Conservation (phyloP, 2,329 filamentous ascomycete genomes). For the Canariomyces notabilis region DNA sequence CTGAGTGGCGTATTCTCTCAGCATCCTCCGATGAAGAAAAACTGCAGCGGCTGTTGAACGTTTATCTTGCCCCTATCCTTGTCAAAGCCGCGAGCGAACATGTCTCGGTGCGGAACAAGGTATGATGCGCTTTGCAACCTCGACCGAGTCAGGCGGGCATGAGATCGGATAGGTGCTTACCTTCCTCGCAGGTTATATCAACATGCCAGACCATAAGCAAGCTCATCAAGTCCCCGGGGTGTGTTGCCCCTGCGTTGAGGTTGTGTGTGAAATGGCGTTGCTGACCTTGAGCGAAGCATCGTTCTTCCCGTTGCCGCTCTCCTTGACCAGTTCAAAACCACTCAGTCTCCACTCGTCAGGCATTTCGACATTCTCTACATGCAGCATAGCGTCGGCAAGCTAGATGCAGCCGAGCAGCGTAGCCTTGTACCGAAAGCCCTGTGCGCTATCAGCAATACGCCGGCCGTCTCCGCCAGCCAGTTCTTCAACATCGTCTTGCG, state of each 20-base stretch:
- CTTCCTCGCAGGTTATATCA: constrained; percentile 40
- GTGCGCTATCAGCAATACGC: constrained; percentile 57
- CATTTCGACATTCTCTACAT: constrained; percentile 88
- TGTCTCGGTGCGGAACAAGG: constrained; percentile 73
- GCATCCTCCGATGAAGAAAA: constrained; percentile 80
- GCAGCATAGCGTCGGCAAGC: constrained; percentile 64
- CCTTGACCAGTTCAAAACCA: constrained; percentile 83
- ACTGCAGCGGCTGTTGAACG: constrained; percentile 70
- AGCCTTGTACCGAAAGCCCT: constrained; percentile 68
- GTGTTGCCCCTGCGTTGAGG: constrained; percentile 21
- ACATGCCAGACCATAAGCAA: constrained; percentile 47
- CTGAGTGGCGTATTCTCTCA: constrained; percentile 74
- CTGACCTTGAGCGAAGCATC: constrained; percentile 42
- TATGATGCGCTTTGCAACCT: too few relatives aligned
- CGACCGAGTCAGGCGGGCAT: too few relatives aligned
- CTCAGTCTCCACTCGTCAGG: constrained; percentile 67
- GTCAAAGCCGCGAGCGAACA: constrained; percentile 82
- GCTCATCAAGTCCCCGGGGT: constrained; percentile 50
- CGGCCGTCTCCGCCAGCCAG: constrained; percentile 45
- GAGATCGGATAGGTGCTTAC: too few relatives aligned
- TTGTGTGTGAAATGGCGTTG: not conserved
- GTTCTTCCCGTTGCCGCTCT: constrained; percentile 79
- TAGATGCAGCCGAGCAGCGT: constrained; percentile 56
- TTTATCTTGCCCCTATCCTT: constrained; percentile 75
- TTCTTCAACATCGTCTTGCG: constrained; percentile 81